Evolutionary conservation across 2,329 filamentous ascomycete species (phyloP), one percentile per base, ranked within the genome.

Genomic region (Nemania serpens): DNA sequence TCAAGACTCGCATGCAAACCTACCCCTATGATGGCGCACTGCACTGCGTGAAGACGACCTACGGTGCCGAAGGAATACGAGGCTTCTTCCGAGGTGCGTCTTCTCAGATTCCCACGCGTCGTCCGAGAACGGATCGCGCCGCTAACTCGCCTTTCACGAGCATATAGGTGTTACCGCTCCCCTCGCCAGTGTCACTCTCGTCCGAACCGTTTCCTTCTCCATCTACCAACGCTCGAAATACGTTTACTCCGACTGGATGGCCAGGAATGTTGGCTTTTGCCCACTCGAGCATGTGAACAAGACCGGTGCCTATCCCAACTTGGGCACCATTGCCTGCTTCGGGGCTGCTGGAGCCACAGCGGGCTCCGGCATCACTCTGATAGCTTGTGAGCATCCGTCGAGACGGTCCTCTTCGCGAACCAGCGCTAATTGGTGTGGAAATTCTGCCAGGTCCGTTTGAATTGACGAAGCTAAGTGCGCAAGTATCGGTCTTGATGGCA

Each of bases 1-100:
- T 94, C 74, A 96, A 96, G 81, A 93, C 90, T 58, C 90, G 91
- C 71, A 91, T 95, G 87, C 91, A 96, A 79, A 91, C 90, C 67
- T 94, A 95, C 77, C 87, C 89, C 65, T 93, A 90, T 77, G 82
- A 84, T 67, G 91, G 84, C 67, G 91, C 91, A 75, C 76, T 84
- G 72, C 88, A 91, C 75, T 93, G 91, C 73, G 85, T 93, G 53
- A 83, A 82, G 63, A 84, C 90, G 68, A 94, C 91, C 10, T 95
- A 95, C 76, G 82, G 81, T 61, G 87, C 82, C 5, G 91, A 95
- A 77, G 88, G 89, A 36, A 75, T 88, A 41, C 80, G 83, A 50
- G 90, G 91, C 25, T 96, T 96, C 80, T 95, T 94, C 77, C 84
- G 91, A 75, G 91, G 91, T 90, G 79, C 66, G 79, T 71, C 47